Base-by-base conservation (phyloP, 2,329 filamentous ascomycete genomes). In the Coniochaeta sp. region DNA sequence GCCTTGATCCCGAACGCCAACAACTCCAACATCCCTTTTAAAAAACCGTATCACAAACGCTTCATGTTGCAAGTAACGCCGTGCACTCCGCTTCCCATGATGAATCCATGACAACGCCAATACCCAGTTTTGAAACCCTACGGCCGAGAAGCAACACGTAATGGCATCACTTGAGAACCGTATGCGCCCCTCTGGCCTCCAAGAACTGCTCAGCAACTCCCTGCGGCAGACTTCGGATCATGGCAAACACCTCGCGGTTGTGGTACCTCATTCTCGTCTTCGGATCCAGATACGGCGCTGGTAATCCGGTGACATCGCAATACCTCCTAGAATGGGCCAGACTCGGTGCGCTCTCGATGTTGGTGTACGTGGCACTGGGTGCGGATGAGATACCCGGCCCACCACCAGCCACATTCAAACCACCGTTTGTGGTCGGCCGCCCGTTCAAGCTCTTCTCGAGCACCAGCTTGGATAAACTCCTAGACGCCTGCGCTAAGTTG, bases 201-300 rank as follows among this genome's bases (percentile, higher is more conserved):
- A 99, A 79, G 72, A 95, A 97, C 68, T 89, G 88, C 76, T 99
- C 95, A 0, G 90, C 88, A 16, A 88, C 87, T 24, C 90, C 89
- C 72, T 95, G 93, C 6, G 89, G 89, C 67, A 99, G 75, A 1
- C 82, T 85, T 69, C 92, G 86, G 62, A 99, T 89, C 44, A 92
- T 84, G 3, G 83, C 85, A 78, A 97, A 99, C 6, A 98, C 85
- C 78, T 99, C 95, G 73, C 85, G 89, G 73, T 99, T 89, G 74
- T 96, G 90, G 75, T 99, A 99, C 63, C 93, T 82, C 74, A 99
- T 76, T 64, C 93, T 84, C 43, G 93, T 96, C 82, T 99, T 99
- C 2, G 95, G 96, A 72, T 99, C 95, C 34, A 90, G 86, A 72
- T 99, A 99, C 6, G 89, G 89, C 33, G 92, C 91, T n/a, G 91